Evolutionary conservation across 2,329 filamentous ascomycete species (phyloP).

Genomic region (Cladosporium sp.): DNA sequence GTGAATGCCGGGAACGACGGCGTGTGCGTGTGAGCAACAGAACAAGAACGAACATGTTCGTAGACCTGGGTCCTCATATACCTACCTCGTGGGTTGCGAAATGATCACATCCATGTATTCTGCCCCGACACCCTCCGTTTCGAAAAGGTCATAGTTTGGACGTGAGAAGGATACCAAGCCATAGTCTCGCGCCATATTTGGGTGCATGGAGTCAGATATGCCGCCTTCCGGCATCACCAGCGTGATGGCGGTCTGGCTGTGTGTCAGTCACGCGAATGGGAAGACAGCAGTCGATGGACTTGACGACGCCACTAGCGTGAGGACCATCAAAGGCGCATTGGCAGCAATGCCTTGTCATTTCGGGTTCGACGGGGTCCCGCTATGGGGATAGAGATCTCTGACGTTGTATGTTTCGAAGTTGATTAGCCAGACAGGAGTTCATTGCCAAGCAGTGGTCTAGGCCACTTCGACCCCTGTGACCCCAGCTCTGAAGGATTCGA

Average conservation of each 20-base stretch:
- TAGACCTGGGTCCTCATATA: background rate
- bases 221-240: background rate
- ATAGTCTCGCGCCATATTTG: background rate
- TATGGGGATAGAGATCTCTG: constrained; percentile 1
- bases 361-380: background rate
- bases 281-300: background rate
- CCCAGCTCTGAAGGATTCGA: constrained; percentile 5
- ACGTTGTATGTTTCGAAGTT: constrained; percentile 12
- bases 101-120: background rate
- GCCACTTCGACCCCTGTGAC: background rate
- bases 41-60: background rate
- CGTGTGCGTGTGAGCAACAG: background rate
- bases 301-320: background rate
- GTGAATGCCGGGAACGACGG: constrained; percentile 13
- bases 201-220: background rate
- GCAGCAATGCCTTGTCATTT: constrained; percentile 7
- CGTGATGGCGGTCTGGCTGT: background rate
- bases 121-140: constrained; percentile 3
- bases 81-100: background rate
- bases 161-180: background rate
- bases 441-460: constrained; percentile 5
- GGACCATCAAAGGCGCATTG: constrained; percentile 1
- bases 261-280: constrained; percentile 3
- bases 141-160: background rate
- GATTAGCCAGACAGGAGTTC: constrained; percentile 7